Evolutionary conservation across 768 basidiomycete species (phyloP).

Genomic region (Auricularia heimuer): DNA sequence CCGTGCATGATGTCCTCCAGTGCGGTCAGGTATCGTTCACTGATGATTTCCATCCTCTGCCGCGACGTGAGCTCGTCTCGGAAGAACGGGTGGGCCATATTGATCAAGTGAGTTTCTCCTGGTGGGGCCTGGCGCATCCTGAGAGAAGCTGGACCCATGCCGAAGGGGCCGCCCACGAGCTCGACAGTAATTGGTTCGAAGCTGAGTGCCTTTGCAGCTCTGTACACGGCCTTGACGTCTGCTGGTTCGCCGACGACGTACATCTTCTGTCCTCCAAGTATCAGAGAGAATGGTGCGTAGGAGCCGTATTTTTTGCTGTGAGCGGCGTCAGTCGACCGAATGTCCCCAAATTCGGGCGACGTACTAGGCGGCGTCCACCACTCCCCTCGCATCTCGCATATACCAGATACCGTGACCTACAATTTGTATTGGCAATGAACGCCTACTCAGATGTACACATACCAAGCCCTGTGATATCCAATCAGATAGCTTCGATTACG

Average conservation of each 20-base stretch:
- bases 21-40: not conserved
- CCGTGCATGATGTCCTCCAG: not conserved
- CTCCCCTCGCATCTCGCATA: not conserved
- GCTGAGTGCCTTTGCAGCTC: not conserved
- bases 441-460: not conserved
- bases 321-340: not conserved
- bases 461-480: not conserved
- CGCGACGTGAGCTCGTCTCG: not conserved
- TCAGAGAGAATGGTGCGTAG: not conserved
- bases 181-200: not conserved
- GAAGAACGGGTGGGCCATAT: not conserved
- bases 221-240: conserved; percentile 1
- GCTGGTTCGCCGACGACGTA: not conserved
- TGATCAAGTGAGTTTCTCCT: not conserved
- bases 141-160: not conserved
- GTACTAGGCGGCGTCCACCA: not conserved
- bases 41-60: not conserved
- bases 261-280: not conserved
- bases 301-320: not conserved
- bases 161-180: not conserved
- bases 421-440: not conserved
- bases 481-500: not conserved
- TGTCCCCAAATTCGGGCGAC: not conserved
- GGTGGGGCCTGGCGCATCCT: not conserved
- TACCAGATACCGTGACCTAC: not conserved